Conservation (phyloP, 225 moss, liverwort and hornwort genomes). For the Thuidium tamariscinum region DNA sequence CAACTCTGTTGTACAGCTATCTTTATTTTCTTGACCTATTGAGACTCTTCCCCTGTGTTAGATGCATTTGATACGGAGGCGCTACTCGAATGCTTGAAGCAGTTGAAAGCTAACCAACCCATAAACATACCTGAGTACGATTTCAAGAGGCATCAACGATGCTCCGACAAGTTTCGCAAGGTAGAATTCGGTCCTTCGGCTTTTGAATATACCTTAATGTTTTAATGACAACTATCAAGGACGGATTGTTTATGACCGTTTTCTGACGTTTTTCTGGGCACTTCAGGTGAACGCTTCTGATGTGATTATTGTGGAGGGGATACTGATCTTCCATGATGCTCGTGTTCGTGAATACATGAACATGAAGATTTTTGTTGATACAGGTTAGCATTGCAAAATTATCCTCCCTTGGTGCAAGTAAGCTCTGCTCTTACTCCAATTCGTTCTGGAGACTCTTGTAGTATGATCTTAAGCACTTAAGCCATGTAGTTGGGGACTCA, state of each 20-base stretch:
- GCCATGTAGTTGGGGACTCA: background rate
- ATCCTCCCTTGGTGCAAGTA: background rate
- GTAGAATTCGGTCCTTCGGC: background rate
- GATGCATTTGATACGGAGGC: slow-evolving; percentile 98
- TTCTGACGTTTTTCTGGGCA: background rate
- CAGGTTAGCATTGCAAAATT: slow-evolving; percentile 21
- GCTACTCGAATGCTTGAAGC: slow-evolving; percentile 71
- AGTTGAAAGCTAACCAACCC: slow-evolving; percentile 59
- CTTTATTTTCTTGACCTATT: background rate
- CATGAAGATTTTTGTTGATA: slow-evolving; percentile 99
- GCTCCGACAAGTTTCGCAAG: slow-evolving; percentile 59
- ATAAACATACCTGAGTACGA: slow-evolving; percentile 86
- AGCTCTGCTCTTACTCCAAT: background rate
- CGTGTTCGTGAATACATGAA: slow-evolving; percentile 87
- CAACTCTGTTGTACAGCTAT: background rate
- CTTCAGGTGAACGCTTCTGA: slow-evolving; percentile 75
- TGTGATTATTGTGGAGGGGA: slow-evolving; percentile 97
- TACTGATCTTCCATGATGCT: slow-evolving; percentile 78
- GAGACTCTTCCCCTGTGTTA: background rate
- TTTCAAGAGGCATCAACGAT: slow-evolving; percentile 83
- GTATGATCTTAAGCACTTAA: background rate
- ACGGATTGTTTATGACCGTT: background rate
- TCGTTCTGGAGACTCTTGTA: background rate
- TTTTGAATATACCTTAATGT: background rate
- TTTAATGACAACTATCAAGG: background rate